A percentile compares a stretch with the other conserved stretches of the same genome.
Conservation (phyloP, 768 basidiomycete genomes). For the Hirschioporus abietinus region DNA sequence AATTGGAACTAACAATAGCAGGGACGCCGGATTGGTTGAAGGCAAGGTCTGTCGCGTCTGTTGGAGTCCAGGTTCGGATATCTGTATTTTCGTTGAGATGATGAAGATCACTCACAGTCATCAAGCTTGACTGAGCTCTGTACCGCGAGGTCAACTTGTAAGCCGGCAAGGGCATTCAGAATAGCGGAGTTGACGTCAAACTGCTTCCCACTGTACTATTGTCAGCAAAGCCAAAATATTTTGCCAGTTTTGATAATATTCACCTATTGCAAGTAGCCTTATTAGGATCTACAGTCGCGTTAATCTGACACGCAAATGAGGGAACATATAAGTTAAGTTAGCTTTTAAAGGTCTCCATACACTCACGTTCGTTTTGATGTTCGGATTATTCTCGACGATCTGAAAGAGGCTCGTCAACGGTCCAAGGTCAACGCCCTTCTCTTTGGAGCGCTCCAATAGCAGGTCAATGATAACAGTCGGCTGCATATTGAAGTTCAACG, state of each 20-base stretch:
- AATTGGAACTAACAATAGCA: constrained; percentile 36
- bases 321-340: background rate
- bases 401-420: constrained; percentile 51
- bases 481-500: constrained; percentile 60
- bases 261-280: constrained; percentile 57
- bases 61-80: constrained; percentile 4
- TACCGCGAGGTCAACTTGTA: constrained; percentile 54
- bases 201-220: constrained; percentile 48
- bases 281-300: constrained; percentile 46
- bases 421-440: constrained; percentile 56
- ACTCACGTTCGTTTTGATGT: constrained; percentile 46
- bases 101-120: constrained; percentile 44
- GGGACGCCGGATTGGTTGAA: constrained; percentile 56
- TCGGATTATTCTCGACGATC: constrained; percentile 44
- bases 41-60: constrained; percentile 49
- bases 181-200: constrained; percentile 59
- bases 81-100: background rate
- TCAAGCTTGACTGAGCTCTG: constrained; percentile 54
- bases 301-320: constrained; percentile 34
- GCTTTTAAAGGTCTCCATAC: constrained; percentile 1
- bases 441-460: constrained; percentile 42
- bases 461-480: constrained; percentile 57
- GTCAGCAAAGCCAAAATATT: constrained; percentile 6
- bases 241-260: constrained; percentile 8
- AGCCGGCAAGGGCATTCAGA: constrained; percentile 51